Percentiles rank a stretch among this genome's conserved stretches.
Conservation (phyloP, 2,329 filamentous ascomycete species). For the Paramyrothecium sp. region DNA sequence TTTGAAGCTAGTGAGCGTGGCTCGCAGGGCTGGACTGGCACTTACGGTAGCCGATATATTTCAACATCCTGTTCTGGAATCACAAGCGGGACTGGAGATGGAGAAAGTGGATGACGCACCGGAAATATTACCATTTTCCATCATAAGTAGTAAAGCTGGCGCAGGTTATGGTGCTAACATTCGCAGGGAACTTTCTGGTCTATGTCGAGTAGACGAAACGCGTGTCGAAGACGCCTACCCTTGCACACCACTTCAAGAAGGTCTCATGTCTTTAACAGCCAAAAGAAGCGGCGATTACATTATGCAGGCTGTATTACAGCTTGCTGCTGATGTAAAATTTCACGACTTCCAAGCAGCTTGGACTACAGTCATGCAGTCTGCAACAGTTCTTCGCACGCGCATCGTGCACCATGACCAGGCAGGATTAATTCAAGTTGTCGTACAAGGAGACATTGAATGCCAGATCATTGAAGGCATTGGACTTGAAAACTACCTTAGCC, state of each 20-base stretch:
- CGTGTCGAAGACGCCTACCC: constrained; percentile 11
- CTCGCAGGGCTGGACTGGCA: not conserved
- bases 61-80: not conserved
- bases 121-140: not conserved
- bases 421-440: constrained; percentile 10
- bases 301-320: not conserved
- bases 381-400: constrained; percentile 10
- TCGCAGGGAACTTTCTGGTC: not conserved
- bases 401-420: constrained; percentile 4
- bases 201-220: not conserved
- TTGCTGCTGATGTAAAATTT: not conserved
- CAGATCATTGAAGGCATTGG: not conserved
- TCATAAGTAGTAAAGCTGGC: constrained; percentile 11
- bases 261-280: constrained; percentile 9
- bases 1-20: not conserved
- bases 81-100: not conserved
- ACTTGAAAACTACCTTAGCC: constrained; percentile 4
- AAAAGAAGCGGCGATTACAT: constrained; percentile 9
- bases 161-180: too few relatives aligned
- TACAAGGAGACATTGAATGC: constrained; percentile 3
- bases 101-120: constrained; percentile 13
- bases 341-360: constrained; percentile 8
- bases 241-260: constrained; percentile 11
- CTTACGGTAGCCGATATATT: not conserved
- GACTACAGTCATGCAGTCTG: constrained; percentile 1